phyloP scores from a whole-genome alignment of 2,329 filamentous ascomycete genomes.

The Fusarium paranaense region DNA sequence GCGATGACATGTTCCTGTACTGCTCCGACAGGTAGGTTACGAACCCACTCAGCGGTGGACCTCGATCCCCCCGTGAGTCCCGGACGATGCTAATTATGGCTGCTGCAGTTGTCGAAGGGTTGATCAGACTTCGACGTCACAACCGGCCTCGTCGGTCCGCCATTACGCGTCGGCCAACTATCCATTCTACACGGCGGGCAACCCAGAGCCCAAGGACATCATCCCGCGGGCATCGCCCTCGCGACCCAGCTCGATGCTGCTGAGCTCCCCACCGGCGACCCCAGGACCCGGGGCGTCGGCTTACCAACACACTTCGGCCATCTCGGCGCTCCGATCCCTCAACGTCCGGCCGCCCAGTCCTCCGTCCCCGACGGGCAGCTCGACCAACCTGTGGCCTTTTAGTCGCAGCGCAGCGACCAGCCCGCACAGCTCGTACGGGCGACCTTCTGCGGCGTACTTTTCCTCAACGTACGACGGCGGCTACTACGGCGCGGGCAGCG shows the following conservation, averaged over 20 bases:
- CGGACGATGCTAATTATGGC: constrained; percentile 36
- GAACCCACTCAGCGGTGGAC: constrained; percentile 31
- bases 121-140: constrained; percentile 58
- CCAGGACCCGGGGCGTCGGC: constrained; percentile 49
- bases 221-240: constrained; percentile 73
- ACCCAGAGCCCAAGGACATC: constrained; percentile 69
- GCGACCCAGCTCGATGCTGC: constrained; percentile 66
- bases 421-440: constrained; percentile 64
- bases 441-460: constrained; percentile 55
- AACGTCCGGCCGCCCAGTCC: constrained; percentile 66
- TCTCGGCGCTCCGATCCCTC: constrained; percentile 67
- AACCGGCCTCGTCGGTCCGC: constrained; percentile 42
- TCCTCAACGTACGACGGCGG: constrained; percentile 66
- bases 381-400: constrained; percentile 65
- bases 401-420: constrained; percentile 63
- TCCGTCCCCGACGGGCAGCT: constrained; percentile 61
- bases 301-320: constrained; percentile 61
- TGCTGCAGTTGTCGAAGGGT: constrained; percentile 63
- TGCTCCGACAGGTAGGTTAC: constrained; percentile 71
- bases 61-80: constrained; percentile 13
- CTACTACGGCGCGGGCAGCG: constrained; percentile 45
- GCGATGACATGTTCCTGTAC: constrained; percentile 69
- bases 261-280: constrained; percentile 64
- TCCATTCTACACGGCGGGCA: constrained; percentile 58
- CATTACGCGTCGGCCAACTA: constrained; percentile 53